Conservation (phyloP, 495 filamentous ascomycete genomes). For the Chaetomium fimeti region DNA sequence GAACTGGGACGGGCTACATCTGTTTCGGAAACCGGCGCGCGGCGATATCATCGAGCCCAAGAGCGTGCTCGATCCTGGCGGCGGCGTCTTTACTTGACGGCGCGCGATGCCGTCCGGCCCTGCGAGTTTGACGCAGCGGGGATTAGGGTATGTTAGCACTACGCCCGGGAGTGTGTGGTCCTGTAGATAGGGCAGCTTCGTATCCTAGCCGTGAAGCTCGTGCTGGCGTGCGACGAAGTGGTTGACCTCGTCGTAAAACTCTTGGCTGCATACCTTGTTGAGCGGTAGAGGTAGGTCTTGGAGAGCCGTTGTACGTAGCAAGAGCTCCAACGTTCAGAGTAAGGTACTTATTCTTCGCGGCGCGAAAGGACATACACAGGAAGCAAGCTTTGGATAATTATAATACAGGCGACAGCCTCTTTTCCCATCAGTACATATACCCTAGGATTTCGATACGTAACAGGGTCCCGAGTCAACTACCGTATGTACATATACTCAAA, state of each 20-base stretch:
- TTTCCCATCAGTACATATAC: too few relatives aligned
- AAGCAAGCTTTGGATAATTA: too few relatives aligned
- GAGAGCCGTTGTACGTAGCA: not conserved
- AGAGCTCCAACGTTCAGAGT: too few relatives aligned
- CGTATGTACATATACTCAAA: too few relatives aligned
- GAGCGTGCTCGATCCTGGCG: constrained; percentile 12
- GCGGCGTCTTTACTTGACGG: constrained; percentile 8
- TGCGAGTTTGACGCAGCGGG: constrained; percentile 2
- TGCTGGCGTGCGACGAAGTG: not conserved
- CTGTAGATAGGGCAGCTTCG: constrained; percentile 5
- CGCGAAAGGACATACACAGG: too few relatives aligned
- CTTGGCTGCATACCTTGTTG: not conserved
- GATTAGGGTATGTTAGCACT: not conserved
- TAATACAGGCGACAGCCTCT: too few relatives aligned
- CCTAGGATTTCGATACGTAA: too few relatives aligned
- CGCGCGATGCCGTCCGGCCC: constrained; percentile 8
- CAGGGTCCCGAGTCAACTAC: too few relatives aligned
- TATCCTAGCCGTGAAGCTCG: not conserved
- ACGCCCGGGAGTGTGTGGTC: constrained; percentile 5
- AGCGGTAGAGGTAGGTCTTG: not conserved
- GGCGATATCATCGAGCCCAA: too few relatives aligned
- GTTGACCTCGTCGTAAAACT: not conserved
- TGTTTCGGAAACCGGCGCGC: too few relatives aligned
- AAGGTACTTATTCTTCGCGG: too few relatives aligned
- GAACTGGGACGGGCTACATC: too few relatives aligned